A percentile compares a stretch with the other conserved stretches of the same genome.
Conservation (phyloP, 2,329 filamentous ascomycete species). For the Colletotrichum tanaceti region DNA sequence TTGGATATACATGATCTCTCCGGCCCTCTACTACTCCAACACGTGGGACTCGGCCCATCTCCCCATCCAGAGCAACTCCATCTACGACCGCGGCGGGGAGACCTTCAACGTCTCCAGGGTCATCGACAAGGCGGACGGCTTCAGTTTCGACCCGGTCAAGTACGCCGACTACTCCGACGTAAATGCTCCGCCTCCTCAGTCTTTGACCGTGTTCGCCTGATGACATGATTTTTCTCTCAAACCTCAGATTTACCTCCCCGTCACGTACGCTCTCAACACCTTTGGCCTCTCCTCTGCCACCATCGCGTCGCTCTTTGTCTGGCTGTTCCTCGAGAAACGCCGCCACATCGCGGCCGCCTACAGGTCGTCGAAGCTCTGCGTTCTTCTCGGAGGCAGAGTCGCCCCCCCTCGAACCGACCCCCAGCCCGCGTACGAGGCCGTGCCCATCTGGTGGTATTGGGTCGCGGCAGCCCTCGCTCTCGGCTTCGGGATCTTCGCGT, state of each 20-base stretch:
- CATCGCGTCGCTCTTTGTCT: slow-evolving; percentile 53
- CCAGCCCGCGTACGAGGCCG: slow-evolving; percentile 41
- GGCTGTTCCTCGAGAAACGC: slow-evolving; percentile 49
- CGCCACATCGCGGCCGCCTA: slow-evolving; percentile 40
- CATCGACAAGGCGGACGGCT: slow-evolving; percentile 52
- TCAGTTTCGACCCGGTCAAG: slow-evolving; percentile 58
- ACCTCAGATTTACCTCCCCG: slow-evolving; percentile 57
- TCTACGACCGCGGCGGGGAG: slow-evolving; percentile 64
- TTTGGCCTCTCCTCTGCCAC: slow-evolving; percentile 66
- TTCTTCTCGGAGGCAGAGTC: neutral
- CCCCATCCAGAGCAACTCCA: slow-evolving; percentile 63
- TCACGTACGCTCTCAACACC: slow-evolving; percentile 57
- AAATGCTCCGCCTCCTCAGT: no score
- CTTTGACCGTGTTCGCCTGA: no score
- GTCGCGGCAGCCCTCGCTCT: slow-evolving; percentile 41
- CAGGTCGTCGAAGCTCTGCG: slow-evolving; percentile 3
- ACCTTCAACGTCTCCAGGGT: slow-evolving; percentile 62
- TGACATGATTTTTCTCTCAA: fast-evolving
- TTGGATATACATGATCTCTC: slow-evolving; percentile 58
- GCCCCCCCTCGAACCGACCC: neutral
- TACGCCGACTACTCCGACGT: slow-evolving; percentile 65
- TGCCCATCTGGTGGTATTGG: slow-evolving; percentile 47
- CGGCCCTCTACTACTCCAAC: slow-evolving; percentile 60
- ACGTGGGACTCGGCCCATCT: slow-evolving; percentile 64
- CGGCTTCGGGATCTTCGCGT: slow-evolving; percentile 47